These are phyloP conservation scores for Cnidoscolus chayamansa DNA, from an alignment of 441 rosid species.

Conservation along the genomic window DNA sequence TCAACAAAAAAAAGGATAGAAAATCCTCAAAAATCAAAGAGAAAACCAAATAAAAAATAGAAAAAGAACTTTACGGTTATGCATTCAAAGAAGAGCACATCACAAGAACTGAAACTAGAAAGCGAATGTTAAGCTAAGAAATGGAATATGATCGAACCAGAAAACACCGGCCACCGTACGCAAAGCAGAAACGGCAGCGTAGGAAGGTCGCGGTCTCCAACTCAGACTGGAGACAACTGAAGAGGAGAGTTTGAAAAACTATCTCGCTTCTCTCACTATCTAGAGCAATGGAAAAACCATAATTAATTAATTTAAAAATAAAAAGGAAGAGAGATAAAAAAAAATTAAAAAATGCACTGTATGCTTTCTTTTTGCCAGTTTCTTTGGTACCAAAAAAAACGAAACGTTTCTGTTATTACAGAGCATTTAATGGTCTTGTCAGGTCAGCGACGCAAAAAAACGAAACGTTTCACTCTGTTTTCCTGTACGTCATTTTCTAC, in stretches of 20 bases:
- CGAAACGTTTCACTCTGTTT: conserved; percentile 13
- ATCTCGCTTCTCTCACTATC: background rate
- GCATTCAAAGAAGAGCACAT: background rate
- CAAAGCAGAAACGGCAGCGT: background rate
- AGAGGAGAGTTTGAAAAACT: background rate
- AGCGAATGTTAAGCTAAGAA: background rate
- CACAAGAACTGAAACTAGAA: background rate
- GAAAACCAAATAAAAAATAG: background rate
- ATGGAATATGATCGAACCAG: conserved; percentile 5
- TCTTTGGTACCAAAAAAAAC: background rate
- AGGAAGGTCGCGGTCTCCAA: background rate
- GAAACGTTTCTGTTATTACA: no score
- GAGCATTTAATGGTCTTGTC: no score
- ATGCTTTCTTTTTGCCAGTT: conserved; percentile 26
- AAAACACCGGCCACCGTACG: conserved; percentile 6
- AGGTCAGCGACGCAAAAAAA: conserved; percentile 6
- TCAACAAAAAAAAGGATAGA: background rate
- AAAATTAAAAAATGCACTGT: background rate
- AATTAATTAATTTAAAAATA: background rate
- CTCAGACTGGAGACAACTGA: background rate
- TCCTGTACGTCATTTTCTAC: background rate
- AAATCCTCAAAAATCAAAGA: background rate
- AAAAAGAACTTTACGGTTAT: no score
- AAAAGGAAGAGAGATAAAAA: background rate
- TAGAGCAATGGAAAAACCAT: background rate